Base-by-base conservation (phyloP, 2,329 filamentous ascomycete genomes). In the Fusarium pseudonygamai region DNA sequence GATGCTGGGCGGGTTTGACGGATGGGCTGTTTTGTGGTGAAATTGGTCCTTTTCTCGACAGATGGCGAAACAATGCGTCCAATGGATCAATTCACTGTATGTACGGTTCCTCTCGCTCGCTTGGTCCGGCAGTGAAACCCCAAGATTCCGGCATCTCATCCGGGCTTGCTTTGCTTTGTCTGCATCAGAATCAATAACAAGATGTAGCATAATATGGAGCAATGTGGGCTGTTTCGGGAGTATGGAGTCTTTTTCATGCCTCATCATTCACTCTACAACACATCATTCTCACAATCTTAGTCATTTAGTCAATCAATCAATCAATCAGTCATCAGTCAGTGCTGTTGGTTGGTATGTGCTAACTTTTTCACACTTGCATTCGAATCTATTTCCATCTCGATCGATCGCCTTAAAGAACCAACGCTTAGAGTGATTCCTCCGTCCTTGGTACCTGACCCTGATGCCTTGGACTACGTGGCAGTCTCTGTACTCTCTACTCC, bases 71-170 rank as follows among this genome's bases (percentile, higher is more conserved):
- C 28, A 42, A 61, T 42, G 18, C 30, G 18, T 26, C 30, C n/a
- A 36, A 28, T 22, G 16, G 26, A 30, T 30, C 20, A 22, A 49
- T 16, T n/a, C 28, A 30, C 28, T 30, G 26, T 39, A 37, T 22
- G 32, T 34, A 34, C 32, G 43, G 57, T 50, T 61, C 65, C 32
- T 34, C 57, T 68, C 64, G 65, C 43, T 71, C 43, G 52, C 53
- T 73, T 71, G 42, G 32, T 47, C 71, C 71, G 71, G 71, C 67
- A 73, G 71, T 74, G 71, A 74, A 67, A 74, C 71, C 50, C 50
- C 58, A 69, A 46, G 45, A 58, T 69, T 64, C 67, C 67, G 65
- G 67, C 40, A 56, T 40, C 42, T 57, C 24, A 50, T 30, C 53
- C 37, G 15, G 39, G 11, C 34, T 39, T 28, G 24, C 13, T 12